Percentiles rank a stretch among this genome's conserved stretches.
Evolutionary conservation across 257 asterid species (phyloP).

Genomic region (Petrea volubilis): DNA sequence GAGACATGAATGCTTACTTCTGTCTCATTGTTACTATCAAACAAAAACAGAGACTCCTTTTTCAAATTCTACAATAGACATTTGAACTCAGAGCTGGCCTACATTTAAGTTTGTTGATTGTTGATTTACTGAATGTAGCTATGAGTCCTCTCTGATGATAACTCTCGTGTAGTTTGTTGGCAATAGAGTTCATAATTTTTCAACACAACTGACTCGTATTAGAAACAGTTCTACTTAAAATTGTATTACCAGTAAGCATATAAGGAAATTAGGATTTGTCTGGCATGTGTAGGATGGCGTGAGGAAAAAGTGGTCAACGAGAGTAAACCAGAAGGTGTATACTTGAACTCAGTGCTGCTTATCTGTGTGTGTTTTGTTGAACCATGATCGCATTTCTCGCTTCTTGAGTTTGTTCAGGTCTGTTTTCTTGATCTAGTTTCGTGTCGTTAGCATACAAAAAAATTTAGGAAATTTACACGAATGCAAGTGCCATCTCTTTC

Average conservation of each 20-base stretch:
- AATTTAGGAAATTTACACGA: not conserved
- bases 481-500: not conserved
- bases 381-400: not conserved
- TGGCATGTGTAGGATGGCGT: not conserved
- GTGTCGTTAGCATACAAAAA: not conserved
- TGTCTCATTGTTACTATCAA: not conserved
- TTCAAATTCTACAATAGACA: not conserved
- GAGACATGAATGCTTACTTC: not conserved
- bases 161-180: not conserved
- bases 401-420: not conserved
- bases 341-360: not conserved
- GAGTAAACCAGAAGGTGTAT: not conserved
- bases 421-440: not conserved
- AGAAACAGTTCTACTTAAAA: not conserved
- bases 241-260: not conserved
- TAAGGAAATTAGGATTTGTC: not conserved
- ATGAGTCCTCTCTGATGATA: not conserved
- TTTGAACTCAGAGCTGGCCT: not conserved
- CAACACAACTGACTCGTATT: not conserved
- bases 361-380: not conserved
- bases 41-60: not conserved
- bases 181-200: not conserved
- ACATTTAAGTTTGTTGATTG: not conserved
- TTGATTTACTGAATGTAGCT: slow-evolving; percentile 3
- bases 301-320: not conserved